These are phyloP conservation scores for Cryptococcus sp. DNA, from an alignment of 1,284 basidiomycete genomes.

Conservation along the genomic window DNA sequence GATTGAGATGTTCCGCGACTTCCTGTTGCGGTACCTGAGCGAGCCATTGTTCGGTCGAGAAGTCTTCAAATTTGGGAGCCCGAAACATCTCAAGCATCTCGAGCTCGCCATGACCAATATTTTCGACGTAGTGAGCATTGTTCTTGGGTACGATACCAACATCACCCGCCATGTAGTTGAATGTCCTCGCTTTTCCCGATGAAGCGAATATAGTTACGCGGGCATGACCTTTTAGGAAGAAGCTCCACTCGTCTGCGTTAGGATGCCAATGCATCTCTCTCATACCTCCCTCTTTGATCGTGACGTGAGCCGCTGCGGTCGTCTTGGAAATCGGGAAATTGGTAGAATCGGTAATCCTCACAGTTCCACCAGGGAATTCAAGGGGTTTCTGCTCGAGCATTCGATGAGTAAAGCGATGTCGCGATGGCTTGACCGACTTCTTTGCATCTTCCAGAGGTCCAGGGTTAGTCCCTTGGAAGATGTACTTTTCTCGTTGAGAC, in stretches of 20 bases:
- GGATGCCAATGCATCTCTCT: slow-evolving; percentile 65
- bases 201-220: slow-evolving; percentile 64
- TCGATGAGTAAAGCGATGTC: slow-evolving; percentile 15
- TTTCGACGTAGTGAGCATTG: slow-evolving; percentile 65
- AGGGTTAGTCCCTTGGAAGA: slow-evolving; percentile 54
- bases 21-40: slow-evolving; percentile 58
- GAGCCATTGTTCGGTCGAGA: slow-evolving; percentile 62
- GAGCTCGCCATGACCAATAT: slow-evolving; percentile 61
- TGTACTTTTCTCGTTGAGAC: slow-evolving; percentile 55
- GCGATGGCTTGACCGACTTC: slow-evolving; percentile 7
- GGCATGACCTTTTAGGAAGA: slow-evolving; percentile 52
- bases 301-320: slow-evolving; percentile 64
- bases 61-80: slow-evolving; percentile 55
- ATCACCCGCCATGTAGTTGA: slow-evolving; percentile 64
- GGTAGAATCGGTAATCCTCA: slow-evolving; percentile 61
- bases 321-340: slow-evolving; percentile 58
- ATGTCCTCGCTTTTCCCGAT: slow-evolving; percentile 60
- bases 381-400: slow-evolving; percentile 49
- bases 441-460: slow-evolving; percentile 9
- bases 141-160: slow-evolving; percentile 55
- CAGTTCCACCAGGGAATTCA: slow-evolving; percentile 54
- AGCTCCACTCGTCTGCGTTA: slow-evolving; percentile 51
- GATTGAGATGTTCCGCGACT: slow-evolving; percentile 52
- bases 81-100: slow-evolving; percentile 64
- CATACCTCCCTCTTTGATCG: slow-evolving; percentile 63